Base-by-base conservation (phyloP, 2,329 filamentous ascomycete species). In the Beauveria australis region DNA sequence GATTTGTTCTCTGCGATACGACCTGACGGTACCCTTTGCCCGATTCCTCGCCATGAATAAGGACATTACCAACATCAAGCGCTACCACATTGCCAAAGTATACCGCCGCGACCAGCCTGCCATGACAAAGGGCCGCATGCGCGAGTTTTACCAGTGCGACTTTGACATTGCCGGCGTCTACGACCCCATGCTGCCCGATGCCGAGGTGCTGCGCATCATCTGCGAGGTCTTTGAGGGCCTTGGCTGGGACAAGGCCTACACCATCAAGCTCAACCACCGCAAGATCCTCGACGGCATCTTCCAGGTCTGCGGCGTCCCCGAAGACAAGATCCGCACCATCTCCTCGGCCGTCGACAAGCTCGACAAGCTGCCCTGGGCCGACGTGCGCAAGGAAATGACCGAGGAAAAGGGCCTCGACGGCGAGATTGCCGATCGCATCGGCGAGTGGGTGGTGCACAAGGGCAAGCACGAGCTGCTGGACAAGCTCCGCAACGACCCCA, bases 71-170 rank as follows among this genome's bases (percentile, higher is more conserved):
- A 88, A 81, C 74, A 93, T 96, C 77, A 96, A 96, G 79, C 85
- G 93, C 69, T 97, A 96, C 75, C 92, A 96, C 77, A 92, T 97
- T 67, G 92, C 91, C 67, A 96, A 96, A 78, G 92, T 96, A 65
- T 78, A 78, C 71, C 74, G 76, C 53, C 67, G 75, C 67, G 75
- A 77, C 61, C 75, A 77, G 64, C 75, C 75, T 14, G 72, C 91
- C 63, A 91, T 97, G 77, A 90, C 88, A 64, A 94, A 95, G 73
- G 93, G 92, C 56, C 86, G 92, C 59, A 94, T 96, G 89, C 85
- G 93, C 70, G 93, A 97, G 76, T 96, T 96, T 75, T 96, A 95
- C 78, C 92, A 97, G 75, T 97, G 92, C 78, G 93, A 97, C 76
- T 95, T 97, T 71, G 92, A 97, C 72, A 93, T 97, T 75, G 92